Percentiles rank a stretch among this genome's conserved stretches.
phyloP scores from a whole-genome alignment of 2,329 filamentous ascomycete genomes.

The Chaetomiaceae sp. region DNA sequence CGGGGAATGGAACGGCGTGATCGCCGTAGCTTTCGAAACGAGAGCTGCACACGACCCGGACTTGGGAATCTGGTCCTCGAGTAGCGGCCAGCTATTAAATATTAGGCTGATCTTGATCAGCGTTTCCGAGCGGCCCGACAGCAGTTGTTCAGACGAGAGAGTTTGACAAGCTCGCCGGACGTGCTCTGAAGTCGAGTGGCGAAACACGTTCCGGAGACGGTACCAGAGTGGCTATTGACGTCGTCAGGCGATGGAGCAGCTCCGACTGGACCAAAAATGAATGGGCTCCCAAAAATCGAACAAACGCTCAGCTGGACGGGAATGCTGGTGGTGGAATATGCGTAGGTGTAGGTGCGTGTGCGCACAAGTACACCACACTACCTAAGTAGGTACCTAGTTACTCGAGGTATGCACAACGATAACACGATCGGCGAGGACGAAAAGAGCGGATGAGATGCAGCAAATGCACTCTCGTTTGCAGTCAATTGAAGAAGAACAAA shows the following conservation, averaged over 20 bases:
- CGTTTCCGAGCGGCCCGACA: background rate
- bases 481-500: background rate
- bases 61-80: slow-evolving; percentile 20
- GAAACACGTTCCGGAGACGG: slow-evolving; percentile 19
- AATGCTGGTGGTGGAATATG: too few relatives aligned
- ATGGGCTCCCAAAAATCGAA: background rate
- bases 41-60: slow-evolving; percentile 22
- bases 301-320: background rate
- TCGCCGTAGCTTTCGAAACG: slow-evolving; percentile 20
- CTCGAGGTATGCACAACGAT: background rate
- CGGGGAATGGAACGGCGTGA: slow-evolving; percentile 21
- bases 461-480: background rate
- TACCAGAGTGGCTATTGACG: slow-evolving; percentile 1
- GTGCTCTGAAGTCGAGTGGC: slow-evolving; percentile 2
- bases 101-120: slow-evolving; percentile 25
- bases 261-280: background rate
- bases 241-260: background rate
- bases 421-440: background rate
- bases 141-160: background rate
- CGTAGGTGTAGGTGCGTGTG: background rate
- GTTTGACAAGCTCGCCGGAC: slow-evolving; percentile 4
- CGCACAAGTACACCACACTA: background rate
- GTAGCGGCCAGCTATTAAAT: slow-evolving; percentile 19
- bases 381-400: too few relatives aligned
- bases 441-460: slow-evolving; percentile 4